Base-by-base conservation (phyloP, 1,139 yeast species). In the Diutina mesorugosa region DNA sequence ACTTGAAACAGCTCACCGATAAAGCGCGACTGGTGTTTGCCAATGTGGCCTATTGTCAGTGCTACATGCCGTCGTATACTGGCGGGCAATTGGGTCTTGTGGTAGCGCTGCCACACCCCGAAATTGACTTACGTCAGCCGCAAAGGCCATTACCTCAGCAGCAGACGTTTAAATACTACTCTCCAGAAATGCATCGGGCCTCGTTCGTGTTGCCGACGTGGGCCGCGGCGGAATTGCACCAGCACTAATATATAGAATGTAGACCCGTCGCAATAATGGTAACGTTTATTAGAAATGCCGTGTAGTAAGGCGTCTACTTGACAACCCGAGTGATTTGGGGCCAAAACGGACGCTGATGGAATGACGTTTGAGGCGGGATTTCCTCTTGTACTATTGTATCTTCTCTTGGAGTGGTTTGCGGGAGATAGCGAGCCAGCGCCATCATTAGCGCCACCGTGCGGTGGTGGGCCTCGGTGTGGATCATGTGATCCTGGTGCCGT, bases 11-110 rank as follows among this genome's bases (percentile, higher is more conserved):
- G 45, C 79, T 93, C 61, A 74, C 84, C 64, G 62, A 68, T 46
- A 83, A 85, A 57, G 89, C 93, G 61, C 69, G 73, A 56, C 67
- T 72, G 46, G 96, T 91, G n/a, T 93, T 93, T 72, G 79, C 84
- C 28, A 82, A 80, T 59, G 95, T 86, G n/a, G 79, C 80, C 62
- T 88, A 89, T 69, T 80, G 90, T 60, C 89, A 89, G 69, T 86
- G 96, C 63, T 87, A 93, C 64, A 93, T 91, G 71, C 99, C 99
- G 55, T 85, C 95, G 16, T 91, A 91, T 69, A 91, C 99, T n/a
- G 85, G 96, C 8, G 99, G 99, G 41, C 97, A 90, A 71, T 79
- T 93, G 61, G 97, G 97, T 1, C 77, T 93, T 60, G 79, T 93
- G 73, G 81, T 91, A 50, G 91, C 96, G 62, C 79, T 88, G 60